Evolutionary conservation across 106 monocot genomes (phyloP).

Genomic region (Gastrodia elata): DNA sequence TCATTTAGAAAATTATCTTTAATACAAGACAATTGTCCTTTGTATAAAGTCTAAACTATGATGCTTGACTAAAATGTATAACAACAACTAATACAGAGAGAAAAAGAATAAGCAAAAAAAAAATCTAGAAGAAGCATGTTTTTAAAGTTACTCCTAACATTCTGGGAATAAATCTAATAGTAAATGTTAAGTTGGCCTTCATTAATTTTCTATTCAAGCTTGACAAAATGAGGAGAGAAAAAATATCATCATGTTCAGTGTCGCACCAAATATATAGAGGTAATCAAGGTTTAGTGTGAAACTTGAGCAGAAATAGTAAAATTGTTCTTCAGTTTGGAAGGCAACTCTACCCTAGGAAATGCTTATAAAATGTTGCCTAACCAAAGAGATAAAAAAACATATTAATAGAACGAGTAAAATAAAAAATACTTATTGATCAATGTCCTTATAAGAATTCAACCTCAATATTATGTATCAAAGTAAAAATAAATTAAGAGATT

Average conservation of each 20-base stretch:
- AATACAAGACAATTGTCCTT: not conserved
- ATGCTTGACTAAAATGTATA: not conserved
- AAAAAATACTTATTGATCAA: not conserved
- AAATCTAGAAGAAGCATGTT: not conserved
- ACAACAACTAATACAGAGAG: not conserved
- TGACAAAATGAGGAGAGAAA: not conserved
- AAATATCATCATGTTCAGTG: not conserved
- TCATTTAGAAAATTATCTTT: not conserved
- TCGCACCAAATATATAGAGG: not conserved
- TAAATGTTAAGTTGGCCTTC: not conserved
- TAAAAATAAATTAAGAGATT: not conserved
- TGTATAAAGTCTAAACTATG: not conserved
- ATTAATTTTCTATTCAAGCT: not conserved
- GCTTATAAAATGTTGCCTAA: not conserved
- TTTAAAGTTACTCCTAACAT: not conserved
- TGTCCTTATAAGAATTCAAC: not conserved
- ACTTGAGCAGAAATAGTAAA: not conserved
- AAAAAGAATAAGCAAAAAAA: not conserved
- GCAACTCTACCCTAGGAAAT: not conserved
- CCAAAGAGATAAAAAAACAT: not conserved
- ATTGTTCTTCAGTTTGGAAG: not conserved
- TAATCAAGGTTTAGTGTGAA: not conserved
- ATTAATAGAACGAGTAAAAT: not conserved
- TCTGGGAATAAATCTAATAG: not conserved
- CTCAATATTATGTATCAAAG: not conserved